Percentiles rank a stretch among this genome's conserved stretches.
These are phyloP conservation scores for Penicillium alfredii DNA, from an alignment of 495 filamentous ascomycete genomes.

Conservation along the genomic window DNA sequence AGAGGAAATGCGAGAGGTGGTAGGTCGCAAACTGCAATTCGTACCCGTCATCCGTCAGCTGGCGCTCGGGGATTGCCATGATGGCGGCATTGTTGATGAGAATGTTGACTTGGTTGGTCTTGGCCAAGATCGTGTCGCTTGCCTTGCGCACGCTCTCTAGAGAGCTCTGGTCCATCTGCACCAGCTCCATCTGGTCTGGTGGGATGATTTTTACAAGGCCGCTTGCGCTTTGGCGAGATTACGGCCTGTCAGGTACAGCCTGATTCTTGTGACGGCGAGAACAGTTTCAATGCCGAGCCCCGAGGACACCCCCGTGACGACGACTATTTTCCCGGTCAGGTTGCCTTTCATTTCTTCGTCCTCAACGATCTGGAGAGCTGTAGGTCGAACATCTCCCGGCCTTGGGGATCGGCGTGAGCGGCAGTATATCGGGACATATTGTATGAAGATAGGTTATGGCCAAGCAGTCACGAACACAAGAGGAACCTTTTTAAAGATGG, in stretches of 20 bases:
- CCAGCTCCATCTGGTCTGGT: conserved; percentile 3
- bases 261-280: conserved; percentile 42
- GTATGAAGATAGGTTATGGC: background rate
- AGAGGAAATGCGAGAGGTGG: conserved; percentile 47
- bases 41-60: conserved; percentile 36
- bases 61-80: conserved; percentile 37
- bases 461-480: too few species aligned
- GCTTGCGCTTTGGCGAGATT: conserved; percentile 29
- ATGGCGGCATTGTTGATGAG: conserved; percentile 46
- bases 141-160: conserved; percentile 36
- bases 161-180: conserved; percentile 38
- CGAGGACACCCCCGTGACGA: conserved; percentile 46
- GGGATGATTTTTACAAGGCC: conserved; percentile 1
- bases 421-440: conserved; percentile 34
- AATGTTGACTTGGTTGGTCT: conserved; percentile 39
- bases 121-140: conserved; percentile 33
- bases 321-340: conserved; percentile 37
- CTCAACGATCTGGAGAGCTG: conserved; percentile 45
- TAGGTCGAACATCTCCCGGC: conserved; percentile 48
- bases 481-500: too few species aligned
- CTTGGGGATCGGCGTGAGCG: conserved; percentile 30
- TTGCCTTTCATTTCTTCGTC: conserved; percentile 40
- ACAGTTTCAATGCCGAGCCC: conserved; percentile 51
- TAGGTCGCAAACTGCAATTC: conserved; percentile 48
- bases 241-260: conserved; percentile 38